These are phyloP conservation scores for Kwoniella heveanensis DNA, from an alignment of 768 basidiomycete genomes.

Conservation along the genomic window DNA sequence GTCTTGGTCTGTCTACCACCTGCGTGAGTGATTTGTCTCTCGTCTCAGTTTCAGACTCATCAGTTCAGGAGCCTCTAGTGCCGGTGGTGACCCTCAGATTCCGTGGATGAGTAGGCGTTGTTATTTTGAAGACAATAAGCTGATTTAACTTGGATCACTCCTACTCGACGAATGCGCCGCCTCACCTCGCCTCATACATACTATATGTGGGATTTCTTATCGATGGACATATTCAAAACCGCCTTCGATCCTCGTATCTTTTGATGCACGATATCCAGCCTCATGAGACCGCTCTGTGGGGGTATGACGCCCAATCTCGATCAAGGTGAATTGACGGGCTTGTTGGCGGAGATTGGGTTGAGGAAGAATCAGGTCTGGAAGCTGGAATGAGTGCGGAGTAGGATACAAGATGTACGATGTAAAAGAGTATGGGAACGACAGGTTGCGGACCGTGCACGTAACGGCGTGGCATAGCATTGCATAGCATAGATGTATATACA, in stretches of 20 bases:
- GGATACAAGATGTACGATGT: background rate
- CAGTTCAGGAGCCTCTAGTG: too few relatives aligned
- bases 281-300: slow-evolving; percentile 45
- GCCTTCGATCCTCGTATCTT: too few relatives aligned
- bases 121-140: too few relatives aligned
- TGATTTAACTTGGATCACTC: too few relatives aligned
- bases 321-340: slow-evolving; percentile 46
- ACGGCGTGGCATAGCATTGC: slow-evolving; percentile 1
- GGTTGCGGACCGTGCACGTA: too few relatives aligned
- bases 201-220: too few relatives aligned
- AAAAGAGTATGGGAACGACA: too few relatives aligned
- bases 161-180: too few relatives aligned
- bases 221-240: too few relatives aligned
- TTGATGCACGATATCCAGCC: slow-evolving; percentile 27
- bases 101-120: too few relatives aligned
- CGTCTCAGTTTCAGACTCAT: background rate
- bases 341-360: slow-evolving; percentile 44
- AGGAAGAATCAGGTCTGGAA: slow-evolving; percentile 39
- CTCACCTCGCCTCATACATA: too few relatives aligned
- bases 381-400: slow-evolving; percentile 37
- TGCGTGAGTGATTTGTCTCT: slow-evolving; percentile 27
- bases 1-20: slow-evolving; percentile 50
- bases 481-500: slow-evolving; percentile 13
- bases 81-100: too few relatives aligned
- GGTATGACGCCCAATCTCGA: slow-evolving; percentile 33